Conservation (phyloP, 495 filamentous ascomycete species). For the Penicillium simplicissimum region DNA sequence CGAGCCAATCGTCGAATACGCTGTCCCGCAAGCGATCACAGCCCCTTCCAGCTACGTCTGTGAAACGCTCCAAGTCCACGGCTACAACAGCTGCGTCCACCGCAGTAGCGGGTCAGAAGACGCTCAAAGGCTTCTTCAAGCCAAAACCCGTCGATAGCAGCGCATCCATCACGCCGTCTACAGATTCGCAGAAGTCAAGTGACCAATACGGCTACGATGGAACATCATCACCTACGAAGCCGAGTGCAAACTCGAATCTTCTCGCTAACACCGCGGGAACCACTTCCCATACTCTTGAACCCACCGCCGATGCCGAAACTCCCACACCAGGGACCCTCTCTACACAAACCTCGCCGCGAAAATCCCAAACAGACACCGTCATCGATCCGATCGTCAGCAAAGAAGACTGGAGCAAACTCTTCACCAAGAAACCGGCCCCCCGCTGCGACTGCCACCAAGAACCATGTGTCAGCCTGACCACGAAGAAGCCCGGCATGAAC, state of each 20-base stretch:
- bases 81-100: slow-evolving; percentile 19
- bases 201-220: background rate
- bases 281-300: background rate
- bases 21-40: slow-evolving; percentile 36
- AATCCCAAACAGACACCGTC: slow-evolving; percentile 35
- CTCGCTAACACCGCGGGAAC: background rate
- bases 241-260: background rate
- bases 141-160: slow-evolving; percentile 28
- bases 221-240: background rate
- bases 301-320: background rate
- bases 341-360: slow-evolving; percentile 1
- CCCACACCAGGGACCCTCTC: background rate
- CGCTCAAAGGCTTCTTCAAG: slow-evolving; percentile 81
- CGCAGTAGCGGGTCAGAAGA: slow-evolving; percentile 63
- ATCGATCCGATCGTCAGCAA: slow-evolving; percentile 73
- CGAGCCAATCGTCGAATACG: slow-evolving; percentile 13
- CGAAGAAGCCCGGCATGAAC: slow-evolving; percentile 87
- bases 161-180: background rate
- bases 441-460: slow-evolving; percentile 83
- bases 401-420: slow-evolving; percentile 83
- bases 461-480: slow-evolving; percentile 74
- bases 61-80: slow-evolving; percentile 53
- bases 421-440: slow-evolving; percentile 72
- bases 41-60: slow-evolving; percentile 8
- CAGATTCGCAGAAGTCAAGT: background rate